Evolutionary conservation across 2,329 filamentous ascomycete genomes (phyloP).

Genomic region (Calonectria pseudoturangicola): DNA sequence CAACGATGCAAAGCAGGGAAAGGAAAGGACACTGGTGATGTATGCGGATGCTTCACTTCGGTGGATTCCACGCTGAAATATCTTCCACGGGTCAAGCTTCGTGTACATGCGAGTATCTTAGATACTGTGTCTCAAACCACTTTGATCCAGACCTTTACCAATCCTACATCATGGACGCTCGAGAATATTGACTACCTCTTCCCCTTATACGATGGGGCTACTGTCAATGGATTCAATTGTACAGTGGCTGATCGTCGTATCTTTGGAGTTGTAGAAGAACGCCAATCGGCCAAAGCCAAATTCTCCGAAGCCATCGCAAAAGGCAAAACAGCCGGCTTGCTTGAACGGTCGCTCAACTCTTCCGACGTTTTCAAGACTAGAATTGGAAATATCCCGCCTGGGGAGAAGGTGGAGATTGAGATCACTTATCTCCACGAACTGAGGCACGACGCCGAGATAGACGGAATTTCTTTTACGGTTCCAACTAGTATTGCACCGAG

Average conservation of each 20-base stretch:
- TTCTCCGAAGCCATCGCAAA: not conserved
- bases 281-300: not conserved
- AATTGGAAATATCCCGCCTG: not conserved
- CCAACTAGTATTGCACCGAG: not conserved
- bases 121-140: not conserved
- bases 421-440: not conserved
- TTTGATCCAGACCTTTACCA: not conserved
- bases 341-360: not conserved
- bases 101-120: not conserved
- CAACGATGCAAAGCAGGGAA: too few species aligned
- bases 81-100: not conserved
- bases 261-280: not conserved
- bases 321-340: not conserved
- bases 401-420: not conserved
- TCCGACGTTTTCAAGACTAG: not conserved
- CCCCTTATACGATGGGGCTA: not conserved
- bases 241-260: not conserved
- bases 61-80: not conserved
- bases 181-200: not conserved
- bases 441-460: not conserved
- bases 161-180: not conserved
- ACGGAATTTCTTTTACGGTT: not conserved
- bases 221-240: not conserved
- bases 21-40: too few species aligned
- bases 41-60: not conserved